Base-by-base conservation (phyloP, 345 rosid genomes). In the Populus pruinosa region DNA sequence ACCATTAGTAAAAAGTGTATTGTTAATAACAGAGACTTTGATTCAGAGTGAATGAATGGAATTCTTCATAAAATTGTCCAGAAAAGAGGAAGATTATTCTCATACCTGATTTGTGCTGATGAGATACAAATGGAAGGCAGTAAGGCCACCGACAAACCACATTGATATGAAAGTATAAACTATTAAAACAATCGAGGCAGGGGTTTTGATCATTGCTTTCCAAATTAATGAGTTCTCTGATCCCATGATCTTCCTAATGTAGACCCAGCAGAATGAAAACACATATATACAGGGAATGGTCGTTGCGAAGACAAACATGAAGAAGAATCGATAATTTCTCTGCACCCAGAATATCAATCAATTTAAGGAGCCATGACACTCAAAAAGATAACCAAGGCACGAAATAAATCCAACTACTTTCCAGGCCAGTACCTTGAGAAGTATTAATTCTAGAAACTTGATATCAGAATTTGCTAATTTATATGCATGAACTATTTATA, bases 111-210 rank as follows among this genome's bases (percentile, higher is more conserved):
- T 96, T 76, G 85, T 96, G 73, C 95, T 86, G 72, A 96, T 94
- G 72, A 96, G 91, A 83, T 94, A 94, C 73, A 87, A 82, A 83
- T 96, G 99, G 86, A 94, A 91, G 73, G 90, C 88, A 1, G 97
- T 87, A 63, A 96, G 87, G 63, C 99, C 99, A 82, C 99, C 99
- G 55, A 96, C 99, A 76, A 96, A 96, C 99, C 99, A 96, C 77
- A 91, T 80, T 1, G 80, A 81, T 61, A 94, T 83, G 85, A 94
- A 96, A 44, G 88, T 79, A 86, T 96, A 94, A 79, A 92, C 67
- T 77, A 96, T 76, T 27, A 96, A 83, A 7, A 80, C 97, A 25
- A 96, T 92, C 78, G 98, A 96, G 62, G 97, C 94, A 25, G 98
- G 99, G 78, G 91, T 93, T 80, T 90, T 90, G 78, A 83, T 67